Base-by-base conservation (phyloP, 257 asterid species). In the Voacanga thouarsii region DNA sequence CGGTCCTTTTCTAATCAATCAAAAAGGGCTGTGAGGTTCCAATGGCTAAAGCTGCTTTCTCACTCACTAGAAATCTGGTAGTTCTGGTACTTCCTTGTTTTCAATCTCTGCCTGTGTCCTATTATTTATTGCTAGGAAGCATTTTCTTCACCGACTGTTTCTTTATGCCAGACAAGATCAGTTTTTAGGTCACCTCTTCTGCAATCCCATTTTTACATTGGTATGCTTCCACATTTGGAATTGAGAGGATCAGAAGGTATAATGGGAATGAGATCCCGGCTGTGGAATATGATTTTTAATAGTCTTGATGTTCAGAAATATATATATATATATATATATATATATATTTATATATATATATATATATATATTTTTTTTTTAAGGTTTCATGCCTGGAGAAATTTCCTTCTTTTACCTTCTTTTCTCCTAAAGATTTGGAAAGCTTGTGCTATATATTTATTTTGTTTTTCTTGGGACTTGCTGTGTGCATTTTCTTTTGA, bases 21-120 rank as follows among this genome's bases (percentile, higher is more conserved):
- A 8, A 44, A 44, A 44, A 91, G 10, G 98, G 98, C 23, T 94
- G 98, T 80, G 97, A 97, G 79, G 95, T 94, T 86, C 94, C 98
- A 81, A 94, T 96, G 41, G 98, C 96, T 87, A 82, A 85, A 88
- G 70, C 50, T 57, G 23, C 26, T 26, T 57, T 55, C 24, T 64
- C 33, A 23, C 21, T 4, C 33, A 23, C 21, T 4, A 73, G 23
- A 10, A 44, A 24, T 7, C 6, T 15, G 19, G 47, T 12, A n/a
- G 53, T 49, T 49, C 53, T 12, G 16, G 8, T 49, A 49, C 10
- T 7, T 6, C 6, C 28, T 37, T n/a, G 71, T 44, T 49, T n/a
- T n/a, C n/a, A n/a, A n/a, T n/a, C n/a, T n/a, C n/a, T n/a, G n/a
- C 14, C 11, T 39, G 2, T 53, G 12, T 18, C 59, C 15, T 53